Conservation (phyloP, 768 basidiomycete species). For the Glaciozyma martinii region DNA sequence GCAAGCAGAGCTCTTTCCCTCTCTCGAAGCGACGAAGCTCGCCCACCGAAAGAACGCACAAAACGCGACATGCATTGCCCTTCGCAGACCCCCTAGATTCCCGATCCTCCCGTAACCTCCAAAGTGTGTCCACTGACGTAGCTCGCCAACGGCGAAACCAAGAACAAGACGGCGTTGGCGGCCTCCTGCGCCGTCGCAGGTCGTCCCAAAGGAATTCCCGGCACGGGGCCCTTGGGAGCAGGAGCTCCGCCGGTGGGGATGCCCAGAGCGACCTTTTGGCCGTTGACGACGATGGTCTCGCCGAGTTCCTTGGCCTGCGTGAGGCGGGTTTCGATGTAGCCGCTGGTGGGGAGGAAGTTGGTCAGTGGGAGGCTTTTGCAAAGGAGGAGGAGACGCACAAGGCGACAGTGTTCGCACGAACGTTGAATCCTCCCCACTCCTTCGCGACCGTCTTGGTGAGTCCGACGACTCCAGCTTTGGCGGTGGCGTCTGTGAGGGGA, state of each 20-base stretch:
- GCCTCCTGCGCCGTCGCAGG: conserved; percentile 66
- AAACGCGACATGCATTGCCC: too few relatives aligned
- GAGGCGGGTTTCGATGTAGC: conserved; percentile 50
- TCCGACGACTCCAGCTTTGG: conserved; percentile 54
- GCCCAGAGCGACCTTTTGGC: conserved; percentile 74
- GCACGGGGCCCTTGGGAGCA: too few relatives aligned
- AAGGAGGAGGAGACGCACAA: conserved; percentile 34
- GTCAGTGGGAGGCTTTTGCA: neutral
- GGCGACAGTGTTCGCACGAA: conserved; percentile 72
- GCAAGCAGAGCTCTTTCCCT: too few relatives aligned
- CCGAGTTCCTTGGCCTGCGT: conserved; percentile 73
- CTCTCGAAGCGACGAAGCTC: too few relatives aligned
- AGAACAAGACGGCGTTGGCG: conserved; percentile 45
- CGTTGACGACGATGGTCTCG: conserved; percentile 63
- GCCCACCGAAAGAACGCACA: too few relatives aligned
- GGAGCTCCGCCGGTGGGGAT: conserved; percentile 45
- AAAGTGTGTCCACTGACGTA: neutral
- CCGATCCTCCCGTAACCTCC: too few relatives aligned
- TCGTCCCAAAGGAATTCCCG: conserved; percentile 39
- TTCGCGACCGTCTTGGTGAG: conserved; percentile 78
- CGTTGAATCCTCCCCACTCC: conserved; percentile 71
- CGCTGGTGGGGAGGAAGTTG: conserved; percentile 56
- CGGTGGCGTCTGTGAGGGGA: conserved; percentile 24
- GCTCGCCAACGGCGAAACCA: neutral
- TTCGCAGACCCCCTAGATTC: too few relatives aligned